These are phyloP conservation scores for Plasmodium falciparum DNA, from an alignment of 169 alveolate genomes.

Conservation along the genomic window DNA sequence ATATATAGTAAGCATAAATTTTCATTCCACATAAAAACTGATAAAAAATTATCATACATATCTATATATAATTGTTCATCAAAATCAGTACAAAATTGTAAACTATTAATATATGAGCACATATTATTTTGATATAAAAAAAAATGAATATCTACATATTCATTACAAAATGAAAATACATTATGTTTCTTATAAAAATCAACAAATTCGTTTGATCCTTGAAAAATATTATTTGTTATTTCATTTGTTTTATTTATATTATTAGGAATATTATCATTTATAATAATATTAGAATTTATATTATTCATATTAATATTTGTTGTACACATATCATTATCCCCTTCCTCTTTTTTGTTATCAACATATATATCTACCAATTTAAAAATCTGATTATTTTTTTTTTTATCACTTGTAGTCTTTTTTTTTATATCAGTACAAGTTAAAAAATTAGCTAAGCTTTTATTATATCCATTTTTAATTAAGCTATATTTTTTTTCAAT, in stretches of 20 bases:
- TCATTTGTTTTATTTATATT: constrained; percentile 16
- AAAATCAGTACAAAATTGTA: constrained; percentile 51
- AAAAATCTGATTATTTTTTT: constrained; percentile 23
- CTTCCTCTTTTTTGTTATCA: background rate
- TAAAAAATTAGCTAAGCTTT: constrained; percentile 51
- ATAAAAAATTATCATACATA: constrained; percentile 56
- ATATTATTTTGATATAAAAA: constrained; percentile 42
- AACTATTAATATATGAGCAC: constrained; percentile 17
- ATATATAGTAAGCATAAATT: constrained; percentile 29
- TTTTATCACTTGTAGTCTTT: constrained; percentile 20
- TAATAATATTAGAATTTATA: background rate
- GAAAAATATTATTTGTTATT: constrained; percentile 5
- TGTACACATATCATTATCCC: background rate
- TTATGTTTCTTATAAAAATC: constrained; percentile 61
- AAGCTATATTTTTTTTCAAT: constrained; percentile 51
- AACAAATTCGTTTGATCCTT: background rate
- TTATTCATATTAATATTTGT: background rate
- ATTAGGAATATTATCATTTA: background rate
- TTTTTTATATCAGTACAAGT: constrained; percentile 31
- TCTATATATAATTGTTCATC: constrained; percentile 64
- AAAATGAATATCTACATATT: constrained; percentile 40
- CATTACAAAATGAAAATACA: constrained; percentile 57
- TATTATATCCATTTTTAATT: constrained; percentile 50
- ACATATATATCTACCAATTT: background rate
- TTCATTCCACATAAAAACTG: constrained; percentile 65